These are phyloP conservation scores for Xylariaceae sp. DNA, from an alignment of 2,329 filamentous ascomycete species.

Conservation along the genomic window DNA sequence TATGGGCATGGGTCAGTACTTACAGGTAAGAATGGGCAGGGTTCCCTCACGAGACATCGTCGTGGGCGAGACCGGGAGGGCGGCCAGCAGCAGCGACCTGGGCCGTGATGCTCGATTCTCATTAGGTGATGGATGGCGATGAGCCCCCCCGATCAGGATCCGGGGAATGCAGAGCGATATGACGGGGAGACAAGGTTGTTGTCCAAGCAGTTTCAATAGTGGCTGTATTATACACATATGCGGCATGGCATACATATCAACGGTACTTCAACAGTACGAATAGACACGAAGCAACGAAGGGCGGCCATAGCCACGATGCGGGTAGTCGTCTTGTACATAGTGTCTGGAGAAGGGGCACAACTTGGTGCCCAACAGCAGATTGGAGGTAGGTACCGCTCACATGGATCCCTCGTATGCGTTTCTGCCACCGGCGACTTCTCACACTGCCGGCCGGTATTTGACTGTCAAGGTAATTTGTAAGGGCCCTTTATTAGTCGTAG, in stretches of 20 bases:
- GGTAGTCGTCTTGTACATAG: no score
- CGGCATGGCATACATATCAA: slow-evolving; percentile 4
- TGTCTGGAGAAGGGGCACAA: not conserved
- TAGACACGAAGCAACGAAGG: not conserved
- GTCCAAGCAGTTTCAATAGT: slow-evolving; percentile 12
- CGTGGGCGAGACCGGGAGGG: slow-evolving; percentile 9
- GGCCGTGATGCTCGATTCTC: slow-evolving; percentile 6
- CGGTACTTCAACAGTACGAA: not conserved
- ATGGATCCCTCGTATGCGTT: not conserved
- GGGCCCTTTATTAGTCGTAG: not conserved
- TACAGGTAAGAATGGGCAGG: slow-evolving; percentile 14
- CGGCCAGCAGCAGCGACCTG: not conserved
- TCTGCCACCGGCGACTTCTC: slow-evolving; percentile 19
- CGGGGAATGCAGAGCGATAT: not conserved
- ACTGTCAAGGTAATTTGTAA: not conserved
- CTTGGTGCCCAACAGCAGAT: slow-evolving; percentile 9
- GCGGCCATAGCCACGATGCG: no score
- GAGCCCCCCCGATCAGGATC: not conserved
- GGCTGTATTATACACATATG: slow-evolving; percentile 9
- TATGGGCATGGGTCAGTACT: not conserved
- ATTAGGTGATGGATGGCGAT: slow-evolving; percentile 5
- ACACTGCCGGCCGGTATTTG: slow-evolving; percentile 16
- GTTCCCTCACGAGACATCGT: slow-evolving; percentile 13
- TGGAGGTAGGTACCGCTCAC: slow-evolving; percentile 1
- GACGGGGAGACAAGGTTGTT: slow-evolving; percentile 8